phyloP scores from a whole-genome alignment of 2,329 filamentous ascomycete genomes.

The Cytospora mali region DNA sequence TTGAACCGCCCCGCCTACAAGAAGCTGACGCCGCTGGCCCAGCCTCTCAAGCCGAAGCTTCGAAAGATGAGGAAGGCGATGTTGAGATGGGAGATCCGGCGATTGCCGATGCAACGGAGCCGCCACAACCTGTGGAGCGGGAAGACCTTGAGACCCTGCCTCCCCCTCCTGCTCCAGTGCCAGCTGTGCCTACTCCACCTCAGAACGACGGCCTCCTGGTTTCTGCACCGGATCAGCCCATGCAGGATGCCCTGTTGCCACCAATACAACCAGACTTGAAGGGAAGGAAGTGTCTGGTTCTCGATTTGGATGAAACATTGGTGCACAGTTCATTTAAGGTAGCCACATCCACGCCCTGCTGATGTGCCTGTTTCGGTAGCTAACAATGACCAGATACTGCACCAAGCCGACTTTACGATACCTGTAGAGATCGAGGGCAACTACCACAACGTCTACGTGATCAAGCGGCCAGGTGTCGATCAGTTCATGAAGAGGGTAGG shows the following conservation, averaged over 20 bases:
- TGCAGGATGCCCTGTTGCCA: slow-evolving; percentile 76
- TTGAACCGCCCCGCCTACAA: slow-evolving; percentile 42
- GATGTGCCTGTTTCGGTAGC: neutral
- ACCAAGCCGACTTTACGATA: slow-evolving; percentile 98
- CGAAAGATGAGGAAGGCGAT: slow-evolving; percentile 59
- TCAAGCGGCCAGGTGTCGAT: slow-evolving; percentile 97
- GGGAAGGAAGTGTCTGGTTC: slow-evolving; percentile 89
- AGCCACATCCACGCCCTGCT: slow-evolving; percentile 35
- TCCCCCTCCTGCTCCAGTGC: slow-evolving; percentile 49
- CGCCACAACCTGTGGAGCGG: slow-evolving; percentile 21
- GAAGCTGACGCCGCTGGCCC: slow-evolving; percentile 21
- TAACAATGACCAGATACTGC: slow-evolving; percentile 69
- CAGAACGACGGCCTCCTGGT: slow-evolving; percentile 47
- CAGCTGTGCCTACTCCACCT: slow-evolving; percentile 39
- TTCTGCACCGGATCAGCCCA: slow-evolving; percentile 49
- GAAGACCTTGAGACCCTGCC: slow-evolving; percentile 47
- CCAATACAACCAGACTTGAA: slow-evolving; percentile 77
- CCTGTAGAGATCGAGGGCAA: slow-evolving; percentile 98
- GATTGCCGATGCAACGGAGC: slow-evolving; percentile 35
- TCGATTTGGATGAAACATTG: slow-evolving; percentile 94
- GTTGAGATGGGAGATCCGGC: slow-evolving; percentile 68
- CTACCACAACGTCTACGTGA: slow-evolving; percentile 99
- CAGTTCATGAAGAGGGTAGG: slow-evolving; percentile 99
- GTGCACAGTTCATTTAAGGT: slow-evolving; percentile 99
- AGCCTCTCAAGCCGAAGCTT: slow-evolving; percentile 28